Evolutionary conservation across 805 yeast genomes (phyloP).

Genomic region (Alloascoidea hylecoeti): DNA sequence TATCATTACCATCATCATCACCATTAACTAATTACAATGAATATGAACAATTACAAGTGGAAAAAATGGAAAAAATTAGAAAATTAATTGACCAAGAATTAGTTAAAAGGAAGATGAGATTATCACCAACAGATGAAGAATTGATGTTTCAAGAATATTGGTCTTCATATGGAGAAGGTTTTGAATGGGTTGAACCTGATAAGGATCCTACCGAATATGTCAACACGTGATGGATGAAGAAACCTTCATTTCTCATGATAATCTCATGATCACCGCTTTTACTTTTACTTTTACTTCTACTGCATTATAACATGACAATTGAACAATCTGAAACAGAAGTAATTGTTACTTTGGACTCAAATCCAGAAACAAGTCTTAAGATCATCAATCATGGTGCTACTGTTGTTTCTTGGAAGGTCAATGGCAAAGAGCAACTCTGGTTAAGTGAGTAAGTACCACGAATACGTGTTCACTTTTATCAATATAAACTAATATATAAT

Average conservation of each 20-base stretch:
- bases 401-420: constrained; percentile 64
- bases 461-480: background rate
- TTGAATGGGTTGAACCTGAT: constrained; percentile 39
- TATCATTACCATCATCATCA: constrained; percentile 2
- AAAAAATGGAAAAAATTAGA: background rate
- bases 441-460: constrained; percentile 15
- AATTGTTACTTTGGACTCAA: constrained; percentile 37
- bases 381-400: constrained; percentile 85
- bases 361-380: constrained; percentile 39
- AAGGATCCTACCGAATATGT: constrained; percentile 26
- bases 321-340: constrained; percentile 55
- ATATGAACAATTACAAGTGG: too few relatives aligned
- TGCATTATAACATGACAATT: constrained; percentile 38
- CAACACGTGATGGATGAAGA: constrained; percentile 7
- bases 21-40: too few relatives aligned
- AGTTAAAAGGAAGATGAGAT: constrained; percentile 18
- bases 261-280: background rate
- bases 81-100: constrained; percentile 12
- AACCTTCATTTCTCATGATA: too few relatives aligned
- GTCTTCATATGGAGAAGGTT: constrained; percentile 56
- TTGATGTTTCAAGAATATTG: constrained; percentile 67
- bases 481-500: background rate
- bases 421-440: constrained; percentile 77
- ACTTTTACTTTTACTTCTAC: background rate
- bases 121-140: constrained; percentile 46